Conservation (phyloP, 1,139 yeast genomes). For the Protomyces macrosporus region DNA sequence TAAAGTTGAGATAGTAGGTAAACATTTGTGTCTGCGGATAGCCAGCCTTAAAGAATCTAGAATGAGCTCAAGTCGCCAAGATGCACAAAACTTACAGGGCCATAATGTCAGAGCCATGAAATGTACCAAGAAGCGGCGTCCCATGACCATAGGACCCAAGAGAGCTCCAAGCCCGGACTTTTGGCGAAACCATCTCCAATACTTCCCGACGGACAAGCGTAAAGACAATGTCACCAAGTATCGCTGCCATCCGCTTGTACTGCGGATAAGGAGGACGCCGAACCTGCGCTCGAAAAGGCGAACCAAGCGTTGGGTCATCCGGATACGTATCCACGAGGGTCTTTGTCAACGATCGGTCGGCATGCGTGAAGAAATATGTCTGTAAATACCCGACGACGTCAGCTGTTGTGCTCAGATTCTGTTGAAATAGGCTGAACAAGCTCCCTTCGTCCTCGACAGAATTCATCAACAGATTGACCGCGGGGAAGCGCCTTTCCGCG, state of each 20-base stretch:
- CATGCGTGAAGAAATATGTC: not conserved
- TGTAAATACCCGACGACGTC: not conserved
- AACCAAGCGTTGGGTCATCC: not conserved
- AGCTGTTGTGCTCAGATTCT: not conserved
- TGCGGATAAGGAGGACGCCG: not conserved
- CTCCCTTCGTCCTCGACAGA: not conserved
- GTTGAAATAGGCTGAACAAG: not conserved
- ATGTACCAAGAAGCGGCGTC: not conserved
- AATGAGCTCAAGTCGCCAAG: too few relatives aligned
- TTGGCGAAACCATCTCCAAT: not conserved
- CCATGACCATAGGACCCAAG: not conserved
- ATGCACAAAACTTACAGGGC: not conserved
- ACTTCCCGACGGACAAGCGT: not conserved
- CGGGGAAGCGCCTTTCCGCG: not conserved
- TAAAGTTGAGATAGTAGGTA: not conserved
- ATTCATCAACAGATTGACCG: not conserved
- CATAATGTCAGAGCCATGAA: not conserved
- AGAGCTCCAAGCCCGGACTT: not conserved
- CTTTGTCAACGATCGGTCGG: not conserved
- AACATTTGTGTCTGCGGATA: not conserved
- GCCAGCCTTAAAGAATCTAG: not conserved
- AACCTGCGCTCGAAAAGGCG: not conserved
- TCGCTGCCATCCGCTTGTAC: not conserved
- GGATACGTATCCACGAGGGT: not conserved
- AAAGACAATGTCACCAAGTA: not conserved